Percentiles rank a stretch among this genome's conserved stretches.
Conservation (phyloP, 768 basidiomycete species). For the Tylopilus sp. region DNA sequence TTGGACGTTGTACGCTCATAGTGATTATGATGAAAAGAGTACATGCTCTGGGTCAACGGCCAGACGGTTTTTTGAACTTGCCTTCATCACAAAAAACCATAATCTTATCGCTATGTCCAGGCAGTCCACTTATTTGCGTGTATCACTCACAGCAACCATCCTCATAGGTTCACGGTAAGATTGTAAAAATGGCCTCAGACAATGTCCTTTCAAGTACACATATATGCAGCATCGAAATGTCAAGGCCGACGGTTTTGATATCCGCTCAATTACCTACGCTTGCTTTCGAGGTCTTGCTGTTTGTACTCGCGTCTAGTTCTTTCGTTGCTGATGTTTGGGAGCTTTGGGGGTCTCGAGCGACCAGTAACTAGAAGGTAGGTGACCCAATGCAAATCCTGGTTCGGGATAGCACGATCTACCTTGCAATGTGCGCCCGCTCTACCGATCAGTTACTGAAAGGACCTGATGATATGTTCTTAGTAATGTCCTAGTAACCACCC, state of each 20-base stretch:
- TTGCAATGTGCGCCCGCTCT: constrained; percentile 9
- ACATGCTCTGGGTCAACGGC: constrained; percentile 8
- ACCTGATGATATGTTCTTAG: not conserved
- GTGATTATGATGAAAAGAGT: constrained; percentile 23
- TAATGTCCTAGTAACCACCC: not conserved
- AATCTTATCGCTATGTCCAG: constrained; percentile 13
- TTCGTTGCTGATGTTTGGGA: constrained; percentile 4
- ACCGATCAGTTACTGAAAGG: not conserved
- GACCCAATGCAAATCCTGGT: constrained; percentile 13
- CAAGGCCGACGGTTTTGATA: not conserved
- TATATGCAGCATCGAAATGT: constrained; percentile 1
- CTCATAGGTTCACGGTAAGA: not conserved
- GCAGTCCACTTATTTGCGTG: constrained; percentile 4
- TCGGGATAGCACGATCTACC: constrained; percentile 21
- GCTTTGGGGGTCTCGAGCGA: not conserved
- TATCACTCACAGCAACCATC: not conserved
- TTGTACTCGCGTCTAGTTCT: constrained; percentile 14
- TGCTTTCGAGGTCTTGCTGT: constrained; percentile 14
- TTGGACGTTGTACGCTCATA: not conserved
- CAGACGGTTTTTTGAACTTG: constrained; percentile 2
- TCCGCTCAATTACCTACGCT: constrained; percentile 7
- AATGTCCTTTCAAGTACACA: not conserved
- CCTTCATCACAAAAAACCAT: constrained; percentile 8
- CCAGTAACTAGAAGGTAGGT: not conserved
- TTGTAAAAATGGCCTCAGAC: not conserved